phyloP scores from a whole-genome alignment of 164 flowering plant species.

The Echeveria elegans region DNA sequence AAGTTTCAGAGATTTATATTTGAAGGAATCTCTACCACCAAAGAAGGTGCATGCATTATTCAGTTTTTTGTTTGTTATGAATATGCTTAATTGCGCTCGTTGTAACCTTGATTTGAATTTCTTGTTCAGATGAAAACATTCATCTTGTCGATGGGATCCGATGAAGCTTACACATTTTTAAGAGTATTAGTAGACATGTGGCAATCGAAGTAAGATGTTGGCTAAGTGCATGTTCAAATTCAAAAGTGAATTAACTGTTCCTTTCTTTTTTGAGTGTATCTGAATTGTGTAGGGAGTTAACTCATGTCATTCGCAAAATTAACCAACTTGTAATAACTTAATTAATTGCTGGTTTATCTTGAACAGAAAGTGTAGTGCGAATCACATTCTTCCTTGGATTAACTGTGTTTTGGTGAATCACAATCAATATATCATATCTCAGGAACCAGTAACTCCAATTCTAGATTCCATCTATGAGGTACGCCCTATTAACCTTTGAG shows the following conservation, averaged over 20 bases:
- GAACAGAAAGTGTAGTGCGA: constrained; percentile 46
- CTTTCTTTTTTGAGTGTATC: background rate
- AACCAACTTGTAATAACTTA: no score
- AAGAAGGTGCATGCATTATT: constrained; percentile 45
- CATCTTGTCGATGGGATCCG: constrained; percentile 45
- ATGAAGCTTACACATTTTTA: constrained; percentile 52
- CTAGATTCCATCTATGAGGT: constrained; percentile 64
- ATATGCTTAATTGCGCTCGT: background rate
- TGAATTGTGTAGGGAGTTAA: background rate
- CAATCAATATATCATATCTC: constrained; percentile 33
- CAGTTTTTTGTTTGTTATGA: background rate
- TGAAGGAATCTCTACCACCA: constrained; percentile 38
- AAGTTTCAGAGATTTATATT: constrained; percentile 26
- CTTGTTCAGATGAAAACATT: constrained; percentile 51
- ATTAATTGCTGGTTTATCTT: background rate
- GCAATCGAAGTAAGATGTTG: constrained; percentile 50
- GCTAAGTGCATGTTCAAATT: constrained; percentile 5
- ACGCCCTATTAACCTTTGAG: background rate
- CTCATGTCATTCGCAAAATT: no score
- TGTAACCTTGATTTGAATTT: constrained; percentile 5
- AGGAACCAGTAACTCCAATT: constrained; percentile 32
- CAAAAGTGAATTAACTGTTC: no score
- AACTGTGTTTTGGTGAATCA: constrained; percentile 49
- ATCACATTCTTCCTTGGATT: constrained; percentile 72
- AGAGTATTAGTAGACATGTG: constrained; percentile 44